Percentiles rank a stretch among this genome's conserved stretches.
phyloP scores from a whole-genome alignment of 2,329 filamentous ascomycete genomes.

The Arthrobotrys entomopaga region DNA sequence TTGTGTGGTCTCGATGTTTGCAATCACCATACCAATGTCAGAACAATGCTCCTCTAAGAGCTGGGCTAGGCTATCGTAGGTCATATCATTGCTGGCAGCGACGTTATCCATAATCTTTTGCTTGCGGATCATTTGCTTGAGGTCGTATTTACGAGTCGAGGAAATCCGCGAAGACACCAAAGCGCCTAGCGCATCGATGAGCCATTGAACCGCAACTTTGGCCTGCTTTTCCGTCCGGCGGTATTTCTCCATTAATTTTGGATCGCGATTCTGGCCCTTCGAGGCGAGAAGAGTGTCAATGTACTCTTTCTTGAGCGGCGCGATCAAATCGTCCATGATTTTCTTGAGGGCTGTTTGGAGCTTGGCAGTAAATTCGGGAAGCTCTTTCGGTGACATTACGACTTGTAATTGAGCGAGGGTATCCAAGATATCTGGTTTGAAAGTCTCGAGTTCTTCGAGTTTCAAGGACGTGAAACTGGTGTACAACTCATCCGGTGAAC shows the following conservation, averaged over 20 bases:
- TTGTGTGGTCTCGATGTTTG: conserved; percentile 31
- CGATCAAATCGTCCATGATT: conserved; percentile 36
- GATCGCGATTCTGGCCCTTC: conserved; percentile 32
- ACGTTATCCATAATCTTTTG: conserved; percentile 51
- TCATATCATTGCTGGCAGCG: conserved; percentile 51
- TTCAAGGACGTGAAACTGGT: conserved; percentile 37
- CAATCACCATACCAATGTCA: conserved; percentile 50
- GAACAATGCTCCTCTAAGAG: conserved; percentile 47
- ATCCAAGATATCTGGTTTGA: conserved; percentile 47
- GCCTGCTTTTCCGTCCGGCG: conserved; percentile 37
- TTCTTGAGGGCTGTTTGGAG: conserved; percentile 33
- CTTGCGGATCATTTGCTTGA: conserved; percentile 53
- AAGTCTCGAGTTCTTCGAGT: conserved; percentile 34
- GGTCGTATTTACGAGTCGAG: conserved; percentile 49
- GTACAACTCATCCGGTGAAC: conserved; percentile 39
- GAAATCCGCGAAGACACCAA: conserved; percentile 48
- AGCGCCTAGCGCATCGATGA: conserved; percentile 47
- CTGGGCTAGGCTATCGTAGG: conserved; percentile 32
- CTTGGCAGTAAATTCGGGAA: conserved; percentile 45
- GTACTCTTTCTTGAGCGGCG: conserved; percentile 43
- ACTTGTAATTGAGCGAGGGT: conserved; percentile 42
- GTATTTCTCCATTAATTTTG: conserved; percentile 50
- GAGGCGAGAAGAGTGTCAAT: conserved; percentile 37
- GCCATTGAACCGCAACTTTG: conserved; percentile 47
- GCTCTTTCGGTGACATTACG: conserved; percentile 38